Evolutionary conservation across 129 eudicot genomes (phyloP), one percentile per base, ranked within the genome.

Genomic region (Erigeron canadensis): DNA sequence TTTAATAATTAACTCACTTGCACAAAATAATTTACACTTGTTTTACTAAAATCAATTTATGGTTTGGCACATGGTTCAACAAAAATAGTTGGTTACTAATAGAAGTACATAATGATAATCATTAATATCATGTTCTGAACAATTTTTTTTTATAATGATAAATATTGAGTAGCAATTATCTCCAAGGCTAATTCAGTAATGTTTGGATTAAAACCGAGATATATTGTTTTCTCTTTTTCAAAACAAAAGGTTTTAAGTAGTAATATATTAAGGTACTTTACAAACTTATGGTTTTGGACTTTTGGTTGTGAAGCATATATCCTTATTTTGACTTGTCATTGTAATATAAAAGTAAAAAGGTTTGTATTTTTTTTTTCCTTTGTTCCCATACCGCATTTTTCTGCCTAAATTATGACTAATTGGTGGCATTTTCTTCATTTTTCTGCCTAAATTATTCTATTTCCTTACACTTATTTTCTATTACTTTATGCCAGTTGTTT

Each of bases 381-480:
- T 63, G 55, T 51, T 65, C 65, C 28, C 72, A 51, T 63, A 40
- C 55, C 78, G 62, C 16, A 22, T 50, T 13, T 74, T 40, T 43
- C 79, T 51, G 63, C 72, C 38, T 19, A 50, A 37, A 40, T 64
- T 53, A 57, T 63, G 37, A 74, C 18, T 9, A 10, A 0, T 43
- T 50, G 46, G 12, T 22, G 68, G 4, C 63, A 62, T 12, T 38
- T 38, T 63, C 50, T 63, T 22, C 63, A 48, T 43, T 63, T 73
- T 34, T n/a, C n/a, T n/a, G n/a, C n/a, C 8, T 12, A 50, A 48
- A 10, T 10, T 4, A 48, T 28, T 28, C 34, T 28, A 28, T 28
- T 28, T 28, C 34, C 34, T 28, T 28, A 1, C 34, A 28, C 34
- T 2, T 28, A 28, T 28, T 28, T 28, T 28, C 34, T 28, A 28